Evolutionary conservation across 768 basidiomycete species (phyloP), one percentile per base, ranked within the genome.

Genomic region (Boletus sensibilis): DNA sequence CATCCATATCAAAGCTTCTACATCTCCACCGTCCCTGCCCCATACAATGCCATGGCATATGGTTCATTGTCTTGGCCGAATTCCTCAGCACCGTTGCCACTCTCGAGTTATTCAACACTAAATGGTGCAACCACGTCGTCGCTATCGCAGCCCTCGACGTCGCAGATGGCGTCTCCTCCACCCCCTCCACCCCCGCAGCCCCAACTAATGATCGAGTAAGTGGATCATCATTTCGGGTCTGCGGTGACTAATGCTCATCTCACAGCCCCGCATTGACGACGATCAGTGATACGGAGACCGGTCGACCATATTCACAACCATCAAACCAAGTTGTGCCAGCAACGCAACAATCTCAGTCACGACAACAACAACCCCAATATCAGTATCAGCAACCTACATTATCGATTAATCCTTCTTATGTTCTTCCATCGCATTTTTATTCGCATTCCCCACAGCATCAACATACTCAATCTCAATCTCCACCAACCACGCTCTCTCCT

Each of bases 51-150:
- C 7, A 77, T 83, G 64, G 66, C 79, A 2, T 88, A 86, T 56
- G 79, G 81, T n/a, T 63, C 78, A 3, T 63, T 72, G 59, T 64
- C 76, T 9, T 86, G 84, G 83, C 61, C 78, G 1, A 63, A 69
- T 20, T 65, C 76, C 9, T 68, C 74, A 2, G 64, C 70, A 27
- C 71, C 74, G 13, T 50, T 90, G 1, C 89, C 89, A 0, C 68
- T 91, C 29, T 90, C 89, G 14, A 84, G 74, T 56, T 91, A 90
- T 58, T 91, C 90, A n/a, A 83, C 84, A 44, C 72, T 90, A 46
- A 89, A 90, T 68, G 88, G 87, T 16, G 87, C 88, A n/a, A 88
- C 86, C 12, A 81, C 75, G 1, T 72, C 79, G 16, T 70, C 78
- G 34, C 65, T 76, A 12, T 56, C 67, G 14, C 70, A 68, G 47